Evolutionary conservation across 73 alveolate species (phyloP).

Genomic region (Vitrella brassicaformis): DNA sequence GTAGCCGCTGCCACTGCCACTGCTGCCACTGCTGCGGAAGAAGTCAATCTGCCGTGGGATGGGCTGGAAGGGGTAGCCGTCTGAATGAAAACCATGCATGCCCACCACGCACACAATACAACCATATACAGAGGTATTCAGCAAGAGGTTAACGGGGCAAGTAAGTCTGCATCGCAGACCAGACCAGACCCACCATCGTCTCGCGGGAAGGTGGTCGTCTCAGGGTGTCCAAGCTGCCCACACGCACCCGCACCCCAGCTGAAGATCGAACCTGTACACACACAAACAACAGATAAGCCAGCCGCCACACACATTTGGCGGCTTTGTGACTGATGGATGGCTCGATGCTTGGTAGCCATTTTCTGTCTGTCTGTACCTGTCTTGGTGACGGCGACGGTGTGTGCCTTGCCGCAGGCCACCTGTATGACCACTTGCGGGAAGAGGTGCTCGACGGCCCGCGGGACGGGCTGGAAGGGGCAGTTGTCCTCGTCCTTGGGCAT

Average conservation of each 20-base stretch:
- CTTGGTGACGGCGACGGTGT: constrained; percentile 65
- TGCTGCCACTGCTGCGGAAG: constrained; percentile 40
- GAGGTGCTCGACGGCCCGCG: no score
- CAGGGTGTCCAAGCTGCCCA: constrained; percentile 84
- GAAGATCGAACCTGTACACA: constrained; percentile 42
- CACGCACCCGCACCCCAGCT: constrained; percentile 88
- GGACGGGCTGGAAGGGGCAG: constrained; percentile 78
- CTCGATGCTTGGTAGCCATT: no score
- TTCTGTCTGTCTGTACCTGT: no score
- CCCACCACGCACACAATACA: no score
- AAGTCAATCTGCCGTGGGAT: constrained; percentile 57
- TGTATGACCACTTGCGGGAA: constrained; percentile 2
- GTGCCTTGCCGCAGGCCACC: constrained; percentile 38
- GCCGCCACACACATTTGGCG: no score
- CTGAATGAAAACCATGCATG: no score
- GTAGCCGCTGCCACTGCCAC: constrained; percentile 49
- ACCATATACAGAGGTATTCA: no score
- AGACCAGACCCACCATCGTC: no score
- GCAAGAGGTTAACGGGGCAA: no score
- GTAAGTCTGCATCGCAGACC: no score
- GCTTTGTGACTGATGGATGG: no score
- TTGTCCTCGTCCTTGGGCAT: constrained; percentile 64
- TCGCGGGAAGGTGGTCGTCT: constrained; percentile 54
- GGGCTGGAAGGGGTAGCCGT: constrained; percentile 79
- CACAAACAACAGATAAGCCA: no score